Percentiles rank a stretch among this genome's conserved stretches.
Evolutionary conservation across 495 filamentous ascomycete genomes (phyloP).

Genomic region (Lepidopterella palustris): DNA sequence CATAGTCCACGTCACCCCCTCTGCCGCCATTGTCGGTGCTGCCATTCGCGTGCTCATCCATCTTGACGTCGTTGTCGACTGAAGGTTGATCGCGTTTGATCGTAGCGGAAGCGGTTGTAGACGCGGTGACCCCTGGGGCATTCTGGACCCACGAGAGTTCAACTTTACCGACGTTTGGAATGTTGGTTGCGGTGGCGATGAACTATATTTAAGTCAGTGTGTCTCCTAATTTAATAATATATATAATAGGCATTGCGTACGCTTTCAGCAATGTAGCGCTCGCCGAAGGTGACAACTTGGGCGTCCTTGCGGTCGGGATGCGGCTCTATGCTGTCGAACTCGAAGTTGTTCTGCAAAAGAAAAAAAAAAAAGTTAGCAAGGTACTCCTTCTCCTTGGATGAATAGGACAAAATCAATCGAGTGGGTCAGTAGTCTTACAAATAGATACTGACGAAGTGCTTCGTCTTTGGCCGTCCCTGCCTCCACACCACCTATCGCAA

Average conservation of each 20-base stretch:
- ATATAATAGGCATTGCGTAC: constrained; percentile 10
- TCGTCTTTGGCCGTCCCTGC: constrained; percentile 71
- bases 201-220: constrained; percentile 37
- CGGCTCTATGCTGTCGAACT: constrained; percentile 69
- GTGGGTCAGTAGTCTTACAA: constrained; percentile 52
- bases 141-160: constrained; percentile 62
- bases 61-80: constrained; percentile 1
- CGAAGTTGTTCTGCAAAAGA: constrained; percentile 63
- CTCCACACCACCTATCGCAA: constrained; percentile 65
- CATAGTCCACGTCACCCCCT: constrained; percentile 19
- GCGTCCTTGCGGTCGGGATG: constrained; percentile 52
- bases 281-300: constrained; percentile 72
- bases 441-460: constrained; percentile 72
- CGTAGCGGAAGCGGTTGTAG: neutral
- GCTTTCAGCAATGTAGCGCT: constrained; percentile 82
- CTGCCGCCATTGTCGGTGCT: neutral
- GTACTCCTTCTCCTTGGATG: neutral
- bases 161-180: constrained; percentile 69
- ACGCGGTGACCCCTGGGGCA: neutral
- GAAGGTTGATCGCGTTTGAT: neutral
- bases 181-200: constrained; percentile 58
- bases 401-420: constrained; percentile 7
- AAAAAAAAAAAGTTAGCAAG: constrained; percentile 2
- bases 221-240: neutral
- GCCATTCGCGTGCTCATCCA: constrained; percentile 4